Evolutionary conservation across 140 eudicot species (phyloP), one percentile per base, ranked within the genome.

Genomic region (Erigeron philadelphicus): DNA sequence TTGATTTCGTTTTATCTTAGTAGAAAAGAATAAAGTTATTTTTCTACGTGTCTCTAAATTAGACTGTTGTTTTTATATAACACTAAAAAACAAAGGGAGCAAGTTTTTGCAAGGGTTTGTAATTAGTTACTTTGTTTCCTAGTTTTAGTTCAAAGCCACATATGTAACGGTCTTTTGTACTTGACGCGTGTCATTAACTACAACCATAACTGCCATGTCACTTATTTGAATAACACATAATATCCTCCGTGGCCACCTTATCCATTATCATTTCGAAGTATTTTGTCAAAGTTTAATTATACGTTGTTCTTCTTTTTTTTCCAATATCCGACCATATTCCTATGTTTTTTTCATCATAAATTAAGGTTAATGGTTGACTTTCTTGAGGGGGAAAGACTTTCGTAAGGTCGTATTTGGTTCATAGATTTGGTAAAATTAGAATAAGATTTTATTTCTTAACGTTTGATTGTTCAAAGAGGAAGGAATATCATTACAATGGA

Each of bases 201-300:
- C 74, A 47, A 56, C 79, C 79, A 66, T 56, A 53, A 66, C 17
- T 47, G 79, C 79, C 79, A 75, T 75, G 79, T 75, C 79, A 75
- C 79, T 66, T 75, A 52, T 49, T 23, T 16, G 65, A n/a, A 60
- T 66, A 67, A 56, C 78, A 19, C 50, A 21, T 47, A 75, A 45
- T 16, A 45, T 66, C 68, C 73, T 66, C 55, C 61, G 78, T 56
- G 6, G 73, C 52, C 79, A 75, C 73, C 79, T 74, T 74, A 75
- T 75, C 79, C 68, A 17, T 8, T 74, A 21, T 21, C 25, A 21
- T 21, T 73, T 25, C 40, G 3, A 61, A 72, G 31, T 46, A 44
- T 4, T 70, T 64, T 64, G 19, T 42, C 52, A 21, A 41, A 21
- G 0, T 21, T 21, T n/a, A 42, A 38, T 17, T 31, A 38, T n/a